Percentiles rank a stretch among this genome's conserved stretches.
phyloP scores from a whole-genome alignment of 345 rosid species.

The Mercurialis annua region DNA sequence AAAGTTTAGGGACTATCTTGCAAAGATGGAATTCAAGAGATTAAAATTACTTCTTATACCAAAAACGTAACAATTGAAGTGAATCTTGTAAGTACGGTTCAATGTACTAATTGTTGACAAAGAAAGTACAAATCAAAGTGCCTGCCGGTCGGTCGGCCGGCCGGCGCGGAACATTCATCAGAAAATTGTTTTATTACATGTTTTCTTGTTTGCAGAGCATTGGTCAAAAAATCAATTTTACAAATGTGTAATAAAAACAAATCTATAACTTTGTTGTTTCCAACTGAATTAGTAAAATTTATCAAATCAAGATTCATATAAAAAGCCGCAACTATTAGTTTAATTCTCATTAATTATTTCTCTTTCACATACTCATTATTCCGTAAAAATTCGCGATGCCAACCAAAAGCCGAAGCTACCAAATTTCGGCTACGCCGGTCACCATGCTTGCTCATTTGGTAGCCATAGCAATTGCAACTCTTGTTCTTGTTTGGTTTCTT shows the following conservation, averaged over 20 bases:
- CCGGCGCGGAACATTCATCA: background rate
- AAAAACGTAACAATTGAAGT: too few relatives aligned
- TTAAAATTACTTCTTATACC: too few relatives aligned
- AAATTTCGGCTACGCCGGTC: constrained; percentile 33
- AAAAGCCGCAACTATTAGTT: too few relatives aligned
- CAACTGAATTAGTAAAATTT: background rate
- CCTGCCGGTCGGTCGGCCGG: background rate
- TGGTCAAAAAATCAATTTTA: too few relatives aligned
- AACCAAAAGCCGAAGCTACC: constrained; percentile 31
- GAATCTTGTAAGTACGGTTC: too few relatives aligned
- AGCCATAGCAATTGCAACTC: constrained; percentile 34
- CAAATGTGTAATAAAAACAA: background rate
- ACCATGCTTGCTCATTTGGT: constrained; percentile 42
- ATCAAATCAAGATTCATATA: background rate
- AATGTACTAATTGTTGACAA: too few relatives aligned
- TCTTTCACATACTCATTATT: background rate
- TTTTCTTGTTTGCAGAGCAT: background rate
- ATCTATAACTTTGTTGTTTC: background rate
- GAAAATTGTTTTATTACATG: background rate
- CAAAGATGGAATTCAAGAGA: too few relatives aligned
- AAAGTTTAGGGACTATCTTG: too few relatives aligned
- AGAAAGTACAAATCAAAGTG: background rate
- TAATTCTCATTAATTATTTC: too few relatives aligned
- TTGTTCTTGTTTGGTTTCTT: constrained; percentile 52
- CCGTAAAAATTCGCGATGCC: constrained; percentile 24